Base-by-base conservation (phyloP, 805 yeast genomes). In the Metschnikowia peoriensis region DNA sequence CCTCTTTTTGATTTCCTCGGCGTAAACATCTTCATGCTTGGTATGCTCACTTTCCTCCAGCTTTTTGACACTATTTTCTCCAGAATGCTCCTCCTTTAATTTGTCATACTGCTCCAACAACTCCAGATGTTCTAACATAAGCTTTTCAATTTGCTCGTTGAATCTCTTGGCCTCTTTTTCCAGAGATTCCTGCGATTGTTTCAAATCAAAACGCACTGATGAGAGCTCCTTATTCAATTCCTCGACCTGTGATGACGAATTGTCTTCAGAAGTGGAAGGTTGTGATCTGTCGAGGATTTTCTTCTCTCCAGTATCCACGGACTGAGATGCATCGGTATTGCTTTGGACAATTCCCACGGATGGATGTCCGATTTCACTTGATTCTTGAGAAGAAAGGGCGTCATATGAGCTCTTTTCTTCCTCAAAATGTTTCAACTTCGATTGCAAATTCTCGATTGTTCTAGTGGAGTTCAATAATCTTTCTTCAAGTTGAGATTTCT, bases 371-470 rank as follows among this genome's bases (percentile, higher is more conserved):
- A n/a, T 12, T 15, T n/a, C 15, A n/a, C 40, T 3, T 16, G 17
- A 12, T 9, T 38, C 40, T 38, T 38, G 40, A 11, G 15, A 38
- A 2, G 35, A 29, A 10, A 7, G 2, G 14, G 35, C 35, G 6
- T 32, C 35, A 6, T 10, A 9, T 3, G 6, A 32, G 6, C 35
- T 32, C 10, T 10, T 32, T 32, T 32, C 35, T 12, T 32, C 12
- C 10, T 32, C 28, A 16, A 39, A 39, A 10, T 27, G n/a, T 16
- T 49, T 35, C 12, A 41, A 27, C 8, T 38, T 52, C 17, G 39
- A 14, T 15, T 50, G 48, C 42, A 51, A 46, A 9, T 28, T 43
- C 17, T 47, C 55, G 4, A 52, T 37, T 10, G 46, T 45, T 16
- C 39, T 28, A 40, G n/a, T 32, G 9, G 48, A 38, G 11, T 46